Evolutionary conservation across 305 asterid species (phyloP).

Genomic region (Fraxinus nigra): DNA sequence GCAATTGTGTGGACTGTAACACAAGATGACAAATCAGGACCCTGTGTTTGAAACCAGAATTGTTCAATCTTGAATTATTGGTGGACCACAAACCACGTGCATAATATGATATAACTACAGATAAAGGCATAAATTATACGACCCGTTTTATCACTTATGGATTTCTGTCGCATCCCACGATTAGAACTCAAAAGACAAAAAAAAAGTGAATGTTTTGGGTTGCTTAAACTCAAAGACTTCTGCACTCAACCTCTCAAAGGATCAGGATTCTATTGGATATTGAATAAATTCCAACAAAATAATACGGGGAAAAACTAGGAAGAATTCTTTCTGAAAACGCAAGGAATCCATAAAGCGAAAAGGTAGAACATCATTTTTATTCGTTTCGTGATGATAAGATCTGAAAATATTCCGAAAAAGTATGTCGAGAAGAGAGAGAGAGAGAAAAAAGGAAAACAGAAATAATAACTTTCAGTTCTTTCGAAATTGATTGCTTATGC

Average conservation of each 20-base stretch:
- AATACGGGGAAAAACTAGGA: not conserved
- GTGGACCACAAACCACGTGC: not conserved
- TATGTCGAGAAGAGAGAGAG: not conserved
- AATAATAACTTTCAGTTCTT: not conserved
- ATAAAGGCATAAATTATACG: not conserved
- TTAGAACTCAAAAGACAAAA: too few relatives aligned
- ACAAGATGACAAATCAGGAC: not conserved
- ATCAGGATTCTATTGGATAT: not conserved
- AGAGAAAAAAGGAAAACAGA: not conserved
- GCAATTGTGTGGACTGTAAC: not conserved
- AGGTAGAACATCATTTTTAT: not conserved
- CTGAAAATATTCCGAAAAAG: not conserved
- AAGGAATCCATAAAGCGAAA: not conserved
- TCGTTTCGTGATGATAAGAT: not conserved
- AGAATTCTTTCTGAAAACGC: not conserved
- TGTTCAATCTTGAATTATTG: not conserved
- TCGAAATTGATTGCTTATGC: not conserved
- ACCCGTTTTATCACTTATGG: too few relatives aligned
- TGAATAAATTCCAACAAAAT: not conserved
- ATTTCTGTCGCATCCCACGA: too few relatives aligned
- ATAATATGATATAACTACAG: not conserved
- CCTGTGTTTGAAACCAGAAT: not conserved
- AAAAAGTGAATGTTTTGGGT: not conserved
- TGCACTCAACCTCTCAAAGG: not conserved
- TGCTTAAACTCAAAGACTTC: not conserved